phyloP scores from a whole-genome alignment of 2,329 filamentous ascomycete species.

The Alternaria arbusti region DNA sequence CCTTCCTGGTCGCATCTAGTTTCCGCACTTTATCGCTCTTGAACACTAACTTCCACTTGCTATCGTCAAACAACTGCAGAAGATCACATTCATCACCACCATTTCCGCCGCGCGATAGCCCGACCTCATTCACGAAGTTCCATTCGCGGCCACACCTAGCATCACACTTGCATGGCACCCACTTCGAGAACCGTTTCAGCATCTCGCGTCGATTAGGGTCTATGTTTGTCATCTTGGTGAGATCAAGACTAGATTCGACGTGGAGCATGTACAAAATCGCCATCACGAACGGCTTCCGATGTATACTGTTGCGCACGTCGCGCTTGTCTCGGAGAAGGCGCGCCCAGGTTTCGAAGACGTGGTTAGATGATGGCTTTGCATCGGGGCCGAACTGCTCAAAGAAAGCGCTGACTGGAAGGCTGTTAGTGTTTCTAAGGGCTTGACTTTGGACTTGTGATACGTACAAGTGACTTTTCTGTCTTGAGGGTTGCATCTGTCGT shows the following conservation, averaged over 20 bases:
- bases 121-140: slow-evolving; percentile 11
- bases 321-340: slow-evolving; percentile 7
- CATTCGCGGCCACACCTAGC: not conserved
- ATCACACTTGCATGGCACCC: slow-evolving; percentile 8
- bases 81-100: not conserved
- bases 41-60: slow-evolving; percentile 5
- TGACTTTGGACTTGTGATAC: not conserved
- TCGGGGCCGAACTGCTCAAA: slow-evolving; percentile 3
- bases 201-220: slow-evolving; percentile 9
- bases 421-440: not conserved
- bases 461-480: slow-evolving; percentile 7
- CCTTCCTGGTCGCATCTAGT: slow-evolving; percentile 4
- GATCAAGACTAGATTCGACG: not conserved
- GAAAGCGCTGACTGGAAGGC: not conserved
- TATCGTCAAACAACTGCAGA: not conserved
- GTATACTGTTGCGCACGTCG: not conserved
- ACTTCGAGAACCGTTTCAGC: slow-evolving; percentile 6
- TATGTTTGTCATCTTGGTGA: not conserved
- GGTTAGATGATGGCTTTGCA: not conserved
- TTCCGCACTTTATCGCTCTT: not conserved
- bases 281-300: slow-evolving; percentile 13
- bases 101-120: slow-evolving; percentile 1
- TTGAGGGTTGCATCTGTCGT: not conserved
- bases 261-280: slow-evolving; percentile 9
- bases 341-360: slow-evolving; percentile 4